phyloP scores from a whole-genome alignment of 108 stramenopile species.

The Cylindrotheca fusiformis region DNA sequence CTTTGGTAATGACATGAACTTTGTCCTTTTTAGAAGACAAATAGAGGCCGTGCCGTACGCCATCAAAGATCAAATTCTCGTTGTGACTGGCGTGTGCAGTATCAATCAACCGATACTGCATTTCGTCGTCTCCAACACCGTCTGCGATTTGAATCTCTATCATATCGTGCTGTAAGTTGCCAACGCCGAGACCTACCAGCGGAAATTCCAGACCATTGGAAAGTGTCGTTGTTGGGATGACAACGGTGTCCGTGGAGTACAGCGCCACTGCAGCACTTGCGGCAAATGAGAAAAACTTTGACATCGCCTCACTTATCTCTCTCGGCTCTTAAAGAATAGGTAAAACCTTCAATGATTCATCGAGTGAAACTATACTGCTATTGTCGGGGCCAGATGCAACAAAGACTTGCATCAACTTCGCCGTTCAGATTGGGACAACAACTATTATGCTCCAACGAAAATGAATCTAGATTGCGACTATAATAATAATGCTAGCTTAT shows the following conservation, averaged over 20 bases:
- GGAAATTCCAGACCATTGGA: conserved; percentile 49
- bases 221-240: conserved; percentile 23
- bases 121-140: conserved; percentile 24
- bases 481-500: too few relatives aligned
- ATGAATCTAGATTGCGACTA: too few relatives aligned
- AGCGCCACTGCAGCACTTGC: neutral
- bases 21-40: neutral
- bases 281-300: too few relatives aligned
- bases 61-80: conserved; percentile 52
- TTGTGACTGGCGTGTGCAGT: conserved; percentile 61
- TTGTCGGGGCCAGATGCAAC: too few relatives aligned
- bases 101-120: conserved; percentile 47
- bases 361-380: too few relatives aligned
- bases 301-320: too few relatives aligned
- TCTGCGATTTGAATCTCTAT: conserved; percentile 26
- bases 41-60: conserved; percentile 7
- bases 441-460: too few relatives aligned
- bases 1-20: conserved; percentile 80
- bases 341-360: too few relatives aligned
- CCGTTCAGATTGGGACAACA: too few relatives aligned
- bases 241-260: conserved; percentile 9
- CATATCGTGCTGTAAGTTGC: conserved; percentile 51
- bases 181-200: conserved; percentile 74
- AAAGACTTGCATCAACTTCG: too few relatives aligned
- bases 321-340: too few relatives aligned